phyloP scores from a whole-genome alignment of 441 rosid genomes.

The Jatropha podagrica region DNA sequence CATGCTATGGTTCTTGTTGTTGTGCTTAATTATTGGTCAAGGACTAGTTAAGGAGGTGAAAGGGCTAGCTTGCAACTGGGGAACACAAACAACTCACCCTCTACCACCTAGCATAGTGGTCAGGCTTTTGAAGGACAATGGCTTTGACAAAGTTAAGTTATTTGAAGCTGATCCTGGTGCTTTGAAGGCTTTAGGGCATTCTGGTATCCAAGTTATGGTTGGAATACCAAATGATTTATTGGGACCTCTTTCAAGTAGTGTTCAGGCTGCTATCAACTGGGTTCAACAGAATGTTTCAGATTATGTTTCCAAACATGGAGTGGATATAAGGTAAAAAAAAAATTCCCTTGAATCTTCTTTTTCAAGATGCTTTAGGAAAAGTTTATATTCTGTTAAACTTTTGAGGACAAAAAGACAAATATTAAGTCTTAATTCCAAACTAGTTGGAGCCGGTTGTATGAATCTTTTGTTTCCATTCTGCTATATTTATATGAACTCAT shows the following conservation, averaged over 20 bases:
- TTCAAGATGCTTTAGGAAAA: neutral
- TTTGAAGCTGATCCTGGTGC: conserved; percentile 79
- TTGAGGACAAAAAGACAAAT: too few relatives aligned
- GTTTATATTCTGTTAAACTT: too few relatives aligned
- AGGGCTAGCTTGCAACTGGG: conserved; percentile 76
- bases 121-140: conserved; percentile 62
- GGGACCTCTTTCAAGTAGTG: conserved; percentile 53
- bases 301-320: conserved; percentile 52
- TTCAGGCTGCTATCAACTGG: conserved; percentile 56
- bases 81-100: conserved; percentile 59
- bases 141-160: conserved; percentile 74
- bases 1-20: conserved; percentile 28
- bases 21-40: conserved; percentile 25
- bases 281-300: conserved; percentile 65
- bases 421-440: too few relatives aligned
- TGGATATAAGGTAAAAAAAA: conserved; percentile 50
- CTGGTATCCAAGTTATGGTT: conserved; percentile 83
- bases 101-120: conserved; percentile 56
- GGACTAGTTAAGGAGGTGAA: conserved; percentile 29
- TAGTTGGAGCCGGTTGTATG: too few relatives aligned
- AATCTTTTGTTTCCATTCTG: too few relatives aligned
- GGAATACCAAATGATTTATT: conserved; percentile 81
- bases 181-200: conserved; percentile 66
- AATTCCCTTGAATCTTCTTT: neutral
- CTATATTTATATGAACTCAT: too few relatives aligned